A percentile compares a stretch with the other conserved stretches of the same genome.
phyloP scores from a whole-genome alignment of 139 green algal genomes.

The Tetratostichococcus sp. region DNA sequence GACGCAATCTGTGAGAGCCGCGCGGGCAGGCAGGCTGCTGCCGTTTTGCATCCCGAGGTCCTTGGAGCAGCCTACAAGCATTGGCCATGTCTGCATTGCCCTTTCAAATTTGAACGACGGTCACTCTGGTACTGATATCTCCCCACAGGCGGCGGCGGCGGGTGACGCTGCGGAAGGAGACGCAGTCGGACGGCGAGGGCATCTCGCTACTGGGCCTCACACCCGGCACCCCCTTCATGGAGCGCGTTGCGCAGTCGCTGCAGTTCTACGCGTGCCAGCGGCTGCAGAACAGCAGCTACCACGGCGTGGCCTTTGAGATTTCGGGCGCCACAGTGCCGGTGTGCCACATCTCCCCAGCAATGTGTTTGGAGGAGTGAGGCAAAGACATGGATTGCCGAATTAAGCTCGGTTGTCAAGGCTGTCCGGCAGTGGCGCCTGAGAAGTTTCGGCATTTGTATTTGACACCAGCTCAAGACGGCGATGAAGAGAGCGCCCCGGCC shows the following conservation, averaged over 20 bases:
- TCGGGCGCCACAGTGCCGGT: conserved; percentile 74
- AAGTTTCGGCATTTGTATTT: too few relatives aligned
- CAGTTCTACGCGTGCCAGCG: conserved; percentile 55
- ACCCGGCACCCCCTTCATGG: conserved; percentile 77
- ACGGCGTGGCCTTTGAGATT: conserved; percentile 68
- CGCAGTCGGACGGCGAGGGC: neutral
- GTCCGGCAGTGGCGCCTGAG: too few relatives aligned
- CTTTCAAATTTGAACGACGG: too few relatives aligned
- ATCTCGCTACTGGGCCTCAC: conserved; percentile 41
- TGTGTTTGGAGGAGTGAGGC: neutral
- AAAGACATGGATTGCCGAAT: too few relatives aligned
- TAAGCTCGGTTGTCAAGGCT: too few relatives aligned
- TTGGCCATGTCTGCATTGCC: too few relatives aligned
- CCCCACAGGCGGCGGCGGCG: neutral
- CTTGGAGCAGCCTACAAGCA: neutral
- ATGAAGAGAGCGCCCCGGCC: too few relatives aligned
- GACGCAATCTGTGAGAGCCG: too few relatives aligned
- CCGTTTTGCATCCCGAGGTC: neutral
- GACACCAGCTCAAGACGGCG: too few relatives aligned
- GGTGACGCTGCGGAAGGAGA: neutral
- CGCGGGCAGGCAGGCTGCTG: too few relatives aligned
- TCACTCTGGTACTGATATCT: too few relatives aligned
- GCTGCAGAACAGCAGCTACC: conserved; percentile 28
- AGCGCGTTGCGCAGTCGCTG: conserved; percentile 60
- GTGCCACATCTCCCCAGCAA: neutral